A percentile compares a stretch with the other conserved stretches of the same genome.
Evolutionary conservation across 495 filamentous ascomycete genomes (phyloP).

Genomic region (Usnea hakonensis): DNA sequence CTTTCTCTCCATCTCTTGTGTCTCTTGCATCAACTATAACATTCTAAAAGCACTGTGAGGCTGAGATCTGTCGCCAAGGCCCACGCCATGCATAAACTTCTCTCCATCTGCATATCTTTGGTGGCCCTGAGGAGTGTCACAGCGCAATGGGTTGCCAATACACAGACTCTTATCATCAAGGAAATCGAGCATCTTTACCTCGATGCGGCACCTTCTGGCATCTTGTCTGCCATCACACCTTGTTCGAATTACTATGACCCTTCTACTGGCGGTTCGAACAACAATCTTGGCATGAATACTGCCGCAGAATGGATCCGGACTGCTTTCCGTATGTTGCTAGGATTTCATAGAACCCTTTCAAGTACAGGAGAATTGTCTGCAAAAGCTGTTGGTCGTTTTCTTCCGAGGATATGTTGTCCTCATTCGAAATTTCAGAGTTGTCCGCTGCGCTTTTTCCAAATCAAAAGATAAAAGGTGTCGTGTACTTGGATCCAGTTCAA

Average conservation of each 20-base stretch:
- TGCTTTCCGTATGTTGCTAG: constrained; percentile 37
- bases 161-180: constrained; percentile 11
- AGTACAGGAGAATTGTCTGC: too few species aligned
- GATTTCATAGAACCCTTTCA: background rate
- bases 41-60: background rate
- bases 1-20: background rate
- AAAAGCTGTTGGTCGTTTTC: background rate
- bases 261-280: constrained; percentile 43
- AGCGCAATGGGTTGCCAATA: constrained; percentile 11
- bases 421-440: background rate
- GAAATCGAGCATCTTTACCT: constrained; percentile 20
- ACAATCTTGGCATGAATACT: constrained; percentile 14
- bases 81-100: background rate
- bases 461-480: too few species aligned
- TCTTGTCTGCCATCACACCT: constrained; percentile 49
- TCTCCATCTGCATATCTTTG: constrained; percentile 2
- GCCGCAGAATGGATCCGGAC: constrained; percentile 54
- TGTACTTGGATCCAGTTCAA: background rate
- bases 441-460: background rate
- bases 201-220: constrained; percentile 14
- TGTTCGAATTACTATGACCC: constrained; percentile 49
- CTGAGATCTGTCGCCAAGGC: background rate
- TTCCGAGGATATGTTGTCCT: background rate
- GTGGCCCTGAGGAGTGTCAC: constrained; percentile 1
- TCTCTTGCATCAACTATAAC: background rate